Conservation (phyloP, 2,329 filamentous ascomycete species). For the Fusarium sp. region DNA sequence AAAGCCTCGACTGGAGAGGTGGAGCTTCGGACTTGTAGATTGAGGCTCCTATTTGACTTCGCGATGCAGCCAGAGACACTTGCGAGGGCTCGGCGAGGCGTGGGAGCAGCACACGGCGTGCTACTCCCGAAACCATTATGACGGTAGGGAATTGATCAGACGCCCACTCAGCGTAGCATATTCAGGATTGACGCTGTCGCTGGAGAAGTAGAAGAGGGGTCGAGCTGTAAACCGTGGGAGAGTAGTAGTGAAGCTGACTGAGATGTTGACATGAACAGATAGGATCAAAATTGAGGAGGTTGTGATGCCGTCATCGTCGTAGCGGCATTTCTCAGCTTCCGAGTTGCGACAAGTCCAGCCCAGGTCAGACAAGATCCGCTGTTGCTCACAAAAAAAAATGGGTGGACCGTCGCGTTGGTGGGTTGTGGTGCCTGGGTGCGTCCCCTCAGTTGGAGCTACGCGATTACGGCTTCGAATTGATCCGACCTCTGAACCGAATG, state of each 20-base stretch:
- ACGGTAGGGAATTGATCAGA: constrained; percentile 47
- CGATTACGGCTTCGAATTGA: constrained; percentile 30
- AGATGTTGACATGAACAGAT: constrained; percentile 30
- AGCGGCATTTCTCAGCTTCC: constrained; percentile 53
- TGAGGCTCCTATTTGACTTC: constrained; percentile 40
- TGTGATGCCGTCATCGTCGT: constrained; percentile 53
- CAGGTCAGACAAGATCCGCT: constrained; percentile 9
- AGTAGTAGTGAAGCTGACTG: constrained; percentile 21
- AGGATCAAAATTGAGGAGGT: constrained; percentile 41
- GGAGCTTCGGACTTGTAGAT: constrained; percentile 35
- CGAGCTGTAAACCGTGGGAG: constrained; percentile 15
- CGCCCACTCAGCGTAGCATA: constrained; percentile 49
- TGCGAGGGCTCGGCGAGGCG: constrained; percentile 57
- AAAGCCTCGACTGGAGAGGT: constrained; percentile 33
- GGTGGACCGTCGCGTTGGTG: constrained; percentile 40
- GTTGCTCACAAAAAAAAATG: constrained; percentile 40
- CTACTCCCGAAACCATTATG: constrained; percentile 64
- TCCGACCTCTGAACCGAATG: constrained; percentile 37
- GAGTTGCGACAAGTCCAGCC: constrained; percentile 42
- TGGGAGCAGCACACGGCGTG: constrained; percentile 64
- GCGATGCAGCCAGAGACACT: constrained; percentile 41
- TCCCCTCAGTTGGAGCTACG: constrained; percentile 42
- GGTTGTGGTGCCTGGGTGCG: constrained; percentile 8
- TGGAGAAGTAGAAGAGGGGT: constrained; percentile 9
- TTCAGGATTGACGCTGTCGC: constrained; percentile 45